Evolutionary conservation across 108 stramenopile genomes (phyloP).

Genomic region (Cyclostephanos tholiformis): DNA sequence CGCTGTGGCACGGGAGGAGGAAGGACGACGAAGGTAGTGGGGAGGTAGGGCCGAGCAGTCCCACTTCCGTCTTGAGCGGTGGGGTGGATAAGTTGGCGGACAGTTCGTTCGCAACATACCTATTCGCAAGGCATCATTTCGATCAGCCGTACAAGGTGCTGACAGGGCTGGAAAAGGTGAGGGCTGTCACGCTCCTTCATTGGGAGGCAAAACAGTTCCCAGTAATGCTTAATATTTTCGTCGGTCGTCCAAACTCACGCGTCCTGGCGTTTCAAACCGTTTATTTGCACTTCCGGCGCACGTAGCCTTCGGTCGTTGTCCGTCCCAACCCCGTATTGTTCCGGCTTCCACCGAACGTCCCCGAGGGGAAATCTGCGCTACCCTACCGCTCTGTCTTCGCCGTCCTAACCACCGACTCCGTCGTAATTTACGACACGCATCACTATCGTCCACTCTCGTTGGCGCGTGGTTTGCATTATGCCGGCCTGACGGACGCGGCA

Average conservation of each 20-base stretch:
- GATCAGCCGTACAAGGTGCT: constrained; percentile 84
- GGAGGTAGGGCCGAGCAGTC: constrained; percentile 20
- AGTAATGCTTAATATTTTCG: background rate
- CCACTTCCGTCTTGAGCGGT: constrained; percentile 10
- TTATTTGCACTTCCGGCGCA: background rate
- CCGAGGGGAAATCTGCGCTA: constrained; percentile 33
- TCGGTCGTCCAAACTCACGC: background rate
- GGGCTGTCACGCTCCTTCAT: background rate
- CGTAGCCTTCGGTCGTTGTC: constrained; percentile 78
- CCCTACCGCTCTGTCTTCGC: constrained; percentile 84
- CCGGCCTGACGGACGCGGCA: constrained; percentile 80
- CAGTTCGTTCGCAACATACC: constrained; percentile 69
- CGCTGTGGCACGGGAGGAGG: constrained; percentile 66
- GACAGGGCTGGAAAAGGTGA: constrained; percentile 75
- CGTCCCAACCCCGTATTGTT: constrained; percentile 83
- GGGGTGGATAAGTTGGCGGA: constrained; percentile 28
- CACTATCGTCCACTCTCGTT: constrained; percentile 71
- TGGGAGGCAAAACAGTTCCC: background rate
- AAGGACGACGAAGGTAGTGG: constrained; percentile 2
- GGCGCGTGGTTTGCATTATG: constrained; percentile 81
- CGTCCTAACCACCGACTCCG: constrained; percentile 76
- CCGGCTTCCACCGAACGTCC: constrained; percentile 59
- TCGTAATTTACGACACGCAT: constrained; percentile 84
- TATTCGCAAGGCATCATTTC: constrained; percentile 79
- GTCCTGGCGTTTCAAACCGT: background rate